Evolutionary conservation across 805 yeast species (phyloP), one percentile per base, ranked within the genome.

Genomic region (Ogataea dorogensis): DNA sequence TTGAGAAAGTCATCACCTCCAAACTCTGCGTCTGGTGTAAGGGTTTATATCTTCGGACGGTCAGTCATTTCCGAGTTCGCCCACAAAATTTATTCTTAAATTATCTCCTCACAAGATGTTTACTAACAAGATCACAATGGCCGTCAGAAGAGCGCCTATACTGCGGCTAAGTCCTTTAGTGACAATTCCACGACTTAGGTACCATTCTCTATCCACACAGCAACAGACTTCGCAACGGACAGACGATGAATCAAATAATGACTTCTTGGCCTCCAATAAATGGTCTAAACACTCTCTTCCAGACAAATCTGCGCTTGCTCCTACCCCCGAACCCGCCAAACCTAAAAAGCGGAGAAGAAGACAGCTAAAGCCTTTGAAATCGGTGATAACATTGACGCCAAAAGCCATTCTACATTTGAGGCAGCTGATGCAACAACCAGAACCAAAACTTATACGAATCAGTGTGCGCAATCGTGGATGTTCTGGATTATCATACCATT

Each of bases 381-480:
- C 97, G 1, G 81, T 91, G 32, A 86, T 93, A 30, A 75, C 94
- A 4, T 68, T 93, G 34, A 73, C 91, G 0, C 77, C 85, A 2
- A 74, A 70, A 33, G 98, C 98, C 1, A 65, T 86, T 2, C 58
- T 60, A 4, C 98, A 93, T 62, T 64, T 93, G 40, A 66, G 67
- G 38, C 73, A 70, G 0, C 67, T 93, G 17, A 64, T 84, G 45
- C 76, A 81, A 36, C 84, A 79, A 47, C 98, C 98, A 5, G 78
- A 78, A 29, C 98, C 98, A 9, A 79, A 91, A 64, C 70, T 87
- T 53, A 86, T 93, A 31, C 74, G 97, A 51, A 81, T 93, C 10
- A 95, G 97, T 11, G 98, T 94, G n/a, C 77, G 78, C 47, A 93
- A 93, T 63, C 73, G 98, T 56, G 98, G 98, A 4, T 93, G 98